Percentiles rank a stretch among this genome's conserved stretches.
Conservation (phyloP, 495 filamentous ascomycete genomes). For the Jackrogersella minutella region DNA sequence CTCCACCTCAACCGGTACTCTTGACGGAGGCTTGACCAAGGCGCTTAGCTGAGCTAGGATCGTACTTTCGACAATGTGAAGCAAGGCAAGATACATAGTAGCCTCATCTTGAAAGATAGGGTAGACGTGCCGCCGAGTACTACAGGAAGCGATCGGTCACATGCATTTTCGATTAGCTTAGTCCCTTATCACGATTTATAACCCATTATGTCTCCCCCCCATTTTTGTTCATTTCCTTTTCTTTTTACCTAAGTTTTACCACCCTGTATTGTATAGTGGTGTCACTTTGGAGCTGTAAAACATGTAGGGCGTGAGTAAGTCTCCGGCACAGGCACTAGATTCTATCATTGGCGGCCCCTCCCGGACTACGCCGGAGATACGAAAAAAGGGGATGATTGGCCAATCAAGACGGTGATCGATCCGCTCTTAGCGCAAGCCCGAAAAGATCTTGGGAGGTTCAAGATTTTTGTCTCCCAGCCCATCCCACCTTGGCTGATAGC, state of each 20-base stretch:
- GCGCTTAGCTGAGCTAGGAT: neutral
- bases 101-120: neutral
- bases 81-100: neutral
- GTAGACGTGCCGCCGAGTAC: neutral
- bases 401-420: conserved; percentile 25
- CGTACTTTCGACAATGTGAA: neutral
- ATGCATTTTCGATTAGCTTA: neutral
- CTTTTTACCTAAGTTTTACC: neutral
- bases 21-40: neutral
- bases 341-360: conserved; percentile 10
- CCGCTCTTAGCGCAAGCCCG: conserved; percentile 21
- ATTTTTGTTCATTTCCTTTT: neutral
- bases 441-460: neutral
- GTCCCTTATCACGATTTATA: neutral
- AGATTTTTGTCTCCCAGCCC: neutral
- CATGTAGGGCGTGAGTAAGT: conserved; percentile 5
- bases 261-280: too few relatives aligned
- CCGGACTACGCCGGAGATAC: conserved; percentile 32
- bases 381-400: conserved; percentile 30
- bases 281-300: neutral
- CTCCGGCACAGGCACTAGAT: neutral
- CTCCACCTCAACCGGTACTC: neutral
- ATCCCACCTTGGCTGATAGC: conserved; percentile 14
- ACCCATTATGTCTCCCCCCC: neutral
- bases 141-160: neutral